These are phyloP conservation scores for Alternaria ethzedia DNA, from an alignment of 2,329 filamentous ascomycete genomes.

Conservation along the genomic window DNA sequence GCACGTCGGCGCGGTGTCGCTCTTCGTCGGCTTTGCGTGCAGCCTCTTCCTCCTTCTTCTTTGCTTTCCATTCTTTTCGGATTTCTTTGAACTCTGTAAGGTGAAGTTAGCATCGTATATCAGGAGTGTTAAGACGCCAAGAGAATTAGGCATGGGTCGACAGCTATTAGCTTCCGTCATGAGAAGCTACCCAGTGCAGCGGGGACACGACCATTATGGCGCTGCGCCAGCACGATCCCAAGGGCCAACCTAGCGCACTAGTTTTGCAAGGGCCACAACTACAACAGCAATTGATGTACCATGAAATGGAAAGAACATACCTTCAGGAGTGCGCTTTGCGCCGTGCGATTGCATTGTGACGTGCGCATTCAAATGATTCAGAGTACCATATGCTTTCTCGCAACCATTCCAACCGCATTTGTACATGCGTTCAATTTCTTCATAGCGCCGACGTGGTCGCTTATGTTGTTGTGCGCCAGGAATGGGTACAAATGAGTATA, in stretches of 20 bases:
- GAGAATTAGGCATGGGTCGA: conserved; percentile 47
- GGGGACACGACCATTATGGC: conserved; percentile 61
- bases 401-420: conserved; percentile 99
- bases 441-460: conserved; percentile 87
- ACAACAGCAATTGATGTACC: conserved; percentile 20
- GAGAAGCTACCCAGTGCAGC: conserved; percentile 54
- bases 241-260: conserved; percentile 42
- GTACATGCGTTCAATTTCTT: conserved; percentile 99
- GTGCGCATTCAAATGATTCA: conserved; percentile 97
- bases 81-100: conserved; percentile 95
- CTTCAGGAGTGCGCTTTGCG: conserved; percentile 93
- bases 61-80: conserved; percentile 97
- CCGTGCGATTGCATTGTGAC: conserved; percentile 99
- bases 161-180: conserved; percentile 54
- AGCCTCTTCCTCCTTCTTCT: conserved; percentile 98
- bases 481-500: conserved; percentile 98
- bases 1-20: conserved; percentile 71
- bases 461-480: conserved; percentile 98
- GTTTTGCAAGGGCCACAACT: conserved; percentile 35
- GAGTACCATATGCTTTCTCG: conserved; percentile 96
- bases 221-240: conserved; percentile 53
- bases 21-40: conserved; percentile 90
- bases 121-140: conserved; percentile 38
- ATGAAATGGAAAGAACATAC: conserved; percentile 62
- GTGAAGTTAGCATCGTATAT: conserved; percentile 47